A percentile compares a stretch with the other conserved stretches of the same genome.
phyloP scores from a whole-genome alignment of 352 stramenopile genomes.

The Globisporangium radiosum region DNA sequence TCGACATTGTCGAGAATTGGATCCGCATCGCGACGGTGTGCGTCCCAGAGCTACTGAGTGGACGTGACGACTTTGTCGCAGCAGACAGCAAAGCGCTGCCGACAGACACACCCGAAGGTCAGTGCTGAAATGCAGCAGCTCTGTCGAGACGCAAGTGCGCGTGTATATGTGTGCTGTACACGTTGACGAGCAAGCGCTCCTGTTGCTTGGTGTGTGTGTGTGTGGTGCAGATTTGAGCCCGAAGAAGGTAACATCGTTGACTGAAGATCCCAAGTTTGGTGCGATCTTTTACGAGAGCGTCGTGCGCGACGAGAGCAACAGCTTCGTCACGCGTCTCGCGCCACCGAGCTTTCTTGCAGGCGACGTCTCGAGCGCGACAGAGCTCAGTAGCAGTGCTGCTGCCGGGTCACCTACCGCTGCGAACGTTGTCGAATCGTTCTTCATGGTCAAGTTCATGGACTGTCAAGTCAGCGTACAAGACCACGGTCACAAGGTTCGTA shows the following conservation, averaged over 20 bases:
- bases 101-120: neutral
- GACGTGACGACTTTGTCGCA: neutral
- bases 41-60: slow-evolving; percentile 35
- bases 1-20: slow-evolving; percentile 67
- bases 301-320: slow-evolving; percentile 19
- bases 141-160: neutral
- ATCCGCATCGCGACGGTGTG: slow-evolving; percentile 35
- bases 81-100: neutral
- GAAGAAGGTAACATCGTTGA: slow-evolving; percentile 58
- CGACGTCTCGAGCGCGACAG: neutral
- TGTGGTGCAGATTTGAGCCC: slow-evolving; percentile 28
- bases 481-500: slow-evolving; percentile 41
- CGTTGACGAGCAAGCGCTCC: no score
- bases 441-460: slow-evolving; percentile 73
- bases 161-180: neutral
- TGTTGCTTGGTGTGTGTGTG: no score
- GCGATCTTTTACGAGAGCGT: slow-evolving; percentile 39
- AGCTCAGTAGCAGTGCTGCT: neutral
- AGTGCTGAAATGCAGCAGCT: neutral
- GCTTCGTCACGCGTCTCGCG: slow-evolving; percentile 3
- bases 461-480: slow-evolving; percentile 78
- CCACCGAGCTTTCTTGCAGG: slow-evolving; percentile 2
- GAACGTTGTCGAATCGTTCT: slow-evolving; percentile 39
- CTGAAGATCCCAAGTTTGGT: slow-evolving; percentile 66
- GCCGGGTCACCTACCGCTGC: neutral